A percentile compares a stretch with the other conserved stretches of the same genome.
phyloP scores from a whole-genome alignment of 192 early-diverging fungal genomes.

The Coemansia aciculifera region DNA sequence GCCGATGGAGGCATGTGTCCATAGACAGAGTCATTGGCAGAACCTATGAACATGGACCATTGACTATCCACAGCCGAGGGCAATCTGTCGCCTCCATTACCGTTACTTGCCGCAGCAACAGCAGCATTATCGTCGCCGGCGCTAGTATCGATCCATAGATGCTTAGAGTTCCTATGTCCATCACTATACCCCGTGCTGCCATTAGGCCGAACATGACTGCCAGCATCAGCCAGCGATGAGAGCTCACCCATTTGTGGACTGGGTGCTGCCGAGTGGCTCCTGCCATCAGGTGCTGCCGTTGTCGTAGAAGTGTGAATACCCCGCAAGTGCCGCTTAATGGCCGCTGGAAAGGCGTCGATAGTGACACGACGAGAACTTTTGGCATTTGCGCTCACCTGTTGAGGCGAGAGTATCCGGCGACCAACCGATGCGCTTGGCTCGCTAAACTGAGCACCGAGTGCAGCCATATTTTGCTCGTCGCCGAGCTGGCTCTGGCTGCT shows the following conservation, averaged over 20 bases:
- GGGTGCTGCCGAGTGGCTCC: conserved; percentile 11
- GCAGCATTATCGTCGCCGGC: background rate
- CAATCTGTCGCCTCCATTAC: background rate
- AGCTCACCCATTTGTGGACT: conserved; percentile 16
- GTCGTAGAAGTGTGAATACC: conserved; percentile 14
- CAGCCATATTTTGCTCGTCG: background rate
- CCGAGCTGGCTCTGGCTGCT: background rate
- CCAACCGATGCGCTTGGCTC: conserved; percentile 1
- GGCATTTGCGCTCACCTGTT: conserved; percentile 3
- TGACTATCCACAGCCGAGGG: conserved; percentile 20
- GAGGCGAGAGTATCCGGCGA: conserved; percentile 14
- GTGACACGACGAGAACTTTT: conserved; percentile 45
- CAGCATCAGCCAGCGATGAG: background rate
- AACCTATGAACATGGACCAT: conserved; percentile 24
- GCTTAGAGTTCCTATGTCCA: conserved; percentile 12
- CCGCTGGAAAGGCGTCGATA: conserved; percentile 53
- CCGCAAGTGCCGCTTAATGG: conserved; percentile 45
- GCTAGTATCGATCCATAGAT: conserved; percentile 43
- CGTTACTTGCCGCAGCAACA: background rate
- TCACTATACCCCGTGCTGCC: conserved; percentile 24
- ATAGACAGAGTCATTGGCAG: conserved; percentile 11
- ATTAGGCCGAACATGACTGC: background rate
- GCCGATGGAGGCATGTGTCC: conserved; percentile 13
- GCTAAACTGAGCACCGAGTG: conserved; percentile 10
- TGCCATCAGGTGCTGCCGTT: background rate